These are phyloP conservation scores for Coniochaeta hoffmannii DNA, from an alignment of 2,329 filamentous ascomycete genomes.

Conservation along the genomic window DNA sequence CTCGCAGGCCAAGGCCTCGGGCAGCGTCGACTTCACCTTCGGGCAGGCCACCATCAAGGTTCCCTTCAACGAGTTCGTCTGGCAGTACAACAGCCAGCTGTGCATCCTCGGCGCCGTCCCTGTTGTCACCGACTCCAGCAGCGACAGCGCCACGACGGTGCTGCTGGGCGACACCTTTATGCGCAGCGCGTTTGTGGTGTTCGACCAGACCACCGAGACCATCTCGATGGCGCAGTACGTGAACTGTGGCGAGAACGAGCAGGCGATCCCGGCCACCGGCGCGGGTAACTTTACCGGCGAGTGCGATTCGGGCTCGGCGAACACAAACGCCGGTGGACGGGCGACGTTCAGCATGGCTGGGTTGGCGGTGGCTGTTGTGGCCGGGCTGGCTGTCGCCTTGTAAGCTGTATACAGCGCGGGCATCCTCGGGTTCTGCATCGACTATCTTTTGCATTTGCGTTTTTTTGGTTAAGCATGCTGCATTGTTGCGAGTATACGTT, in stretches of 20 bases:
- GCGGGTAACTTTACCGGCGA: conserved; percentile 10
- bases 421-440: background rate
- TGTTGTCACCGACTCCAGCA: too few relatives aligned
- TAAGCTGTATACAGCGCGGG: background rate
- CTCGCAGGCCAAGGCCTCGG: conserved; percentile 23
- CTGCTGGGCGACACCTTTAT: conserved; percentile 25
- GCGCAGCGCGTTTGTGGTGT: conserved; percentile 23
- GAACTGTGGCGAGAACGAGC: conserved; percentile 20
- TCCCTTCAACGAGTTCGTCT: conserved; percentile 40
- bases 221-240: conserved; percentile 23
- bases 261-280: conserved; percentile 17
- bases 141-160: conserved; percentile 10
- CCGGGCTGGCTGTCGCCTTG: background rate
- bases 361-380: conserved; percentile 10
- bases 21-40: conserved; percentile 42
- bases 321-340: background rate
- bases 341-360: background rate
- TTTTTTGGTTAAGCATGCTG: background rate
- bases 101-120: conserved; percentile 32
- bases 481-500: too few relatives aligned
- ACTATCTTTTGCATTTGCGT: background rate
- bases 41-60: conserved; percentile 31
- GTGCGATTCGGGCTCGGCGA: conserved; percentile 10
- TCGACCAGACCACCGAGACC: conserved; percentile 22
- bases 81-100: conserved; percentile 27